phyloP scores from a whole-genome alignment of 148 eudicot species.

The Bassia scoparia region DNA sequence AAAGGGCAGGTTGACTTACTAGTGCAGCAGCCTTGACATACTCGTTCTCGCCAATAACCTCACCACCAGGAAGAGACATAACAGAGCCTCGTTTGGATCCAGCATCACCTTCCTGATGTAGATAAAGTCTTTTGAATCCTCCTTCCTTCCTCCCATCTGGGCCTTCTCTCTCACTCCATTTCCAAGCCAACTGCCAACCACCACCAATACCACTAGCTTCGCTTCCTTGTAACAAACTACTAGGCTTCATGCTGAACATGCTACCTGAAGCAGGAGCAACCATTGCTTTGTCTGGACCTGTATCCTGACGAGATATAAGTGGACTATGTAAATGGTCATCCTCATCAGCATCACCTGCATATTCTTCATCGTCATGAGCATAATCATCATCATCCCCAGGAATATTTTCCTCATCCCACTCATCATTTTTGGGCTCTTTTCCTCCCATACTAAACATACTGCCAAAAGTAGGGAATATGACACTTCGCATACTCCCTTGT shows the following conservation, averaged over 20 bases:
- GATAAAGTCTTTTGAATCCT: conserved; percentile 50
- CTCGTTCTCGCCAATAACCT: conserved; percentile 35
- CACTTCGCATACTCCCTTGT: conserved; percentile 60
- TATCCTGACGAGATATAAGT: conserved; percentile 48
- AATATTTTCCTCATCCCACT: conserved; percentile 57
- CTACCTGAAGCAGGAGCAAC: conserved; percentile 43
- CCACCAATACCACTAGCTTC: conserved; percentile 54
- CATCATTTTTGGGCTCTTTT: conserved; percentile 48
- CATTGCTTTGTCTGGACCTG: conserved; percentile 43
- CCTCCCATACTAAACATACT: conserved; percentile 65
- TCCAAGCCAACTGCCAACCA: conserved; percentile 74
- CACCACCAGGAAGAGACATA: conserved; percentile 46
- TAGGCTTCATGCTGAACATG: conserved; percentile 38
- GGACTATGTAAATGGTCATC: conserved; percentile 47
- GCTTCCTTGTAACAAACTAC: conserved; percentile 37
- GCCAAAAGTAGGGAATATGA: conserved; percentile 55
- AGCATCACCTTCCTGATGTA: conserved; percentile 43
- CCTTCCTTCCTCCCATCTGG: conserved; percentile 51
- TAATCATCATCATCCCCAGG: conserved; percentile 40
- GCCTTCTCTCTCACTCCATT: conserved; percentile 51
- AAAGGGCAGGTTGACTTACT: conserved; percentile 57
- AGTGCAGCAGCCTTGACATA: conserved; percentile 50
- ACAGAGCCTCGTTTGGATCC: conserved; percentile 45
- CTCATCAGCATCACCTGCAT: conserved; percentile 29
- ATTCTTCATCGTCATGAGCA: conserved; percentile 37